A percentile compares a stretch with the other conserved stretches of the same genome.
These are phyloP conservation scores for sunflower (Helianthus annuus) DNA, from an alignment of 129 eudicot genomes.

Conservation along the genomic window DNA sequence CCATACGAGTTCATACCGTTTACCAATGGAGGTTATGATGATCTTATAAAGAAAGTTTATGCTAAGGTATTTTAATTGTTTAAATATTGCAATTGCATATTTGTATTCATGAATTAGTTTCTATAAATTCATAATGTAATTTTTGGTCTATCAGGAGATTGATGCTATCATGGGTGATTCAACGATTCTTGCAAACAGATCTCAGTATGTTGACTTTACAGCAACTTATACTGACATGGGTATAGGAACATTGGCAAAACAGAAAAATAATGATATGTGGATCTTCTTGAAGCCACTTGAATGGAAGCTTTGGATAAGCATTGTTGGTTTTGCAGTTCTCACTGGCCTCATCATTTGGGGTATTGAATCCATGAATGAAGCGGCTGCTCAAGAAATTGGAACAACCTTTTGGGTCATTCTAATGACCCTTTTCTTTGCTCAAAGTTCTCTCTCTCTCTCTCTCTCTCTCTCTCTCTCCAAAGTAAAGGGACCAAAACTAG, in stretches of 20 bases:
- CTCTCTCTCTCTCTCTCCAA: slow-evolving; percentile 6
- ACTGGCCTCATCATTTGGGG: slow-evolving; percentile 27
- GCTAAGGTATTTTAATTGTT: slow-evolving; percentile 32
- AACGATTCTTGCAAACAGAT: slow-evolving; percentile 43
- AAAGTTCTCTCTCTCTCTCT: slow-evolving; percentile 41
- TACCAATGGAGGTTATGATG: slow-evolving; percentile 29
- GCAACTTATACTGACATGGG: slow-evolving; percentile 40
- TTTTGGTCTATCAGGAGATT: slow-evolving; percentile 18
- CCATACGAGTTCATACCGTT: slow-evolving; percentile 37
- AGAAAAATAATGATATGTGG: slow-evolving; percentile 39
- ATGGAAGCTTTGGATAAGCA: slow-evolving; percentile 38
- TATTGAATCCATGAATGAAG: slow-evolving; percentile 41
- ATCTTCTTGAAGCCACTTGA: slow-evolving; percentile 48
- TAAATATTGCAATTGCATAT: background rate
- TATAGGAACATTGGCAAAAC: slow-evolving; percentile 33
- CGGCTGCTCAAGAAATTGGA: slow-evolving; percentile 33
- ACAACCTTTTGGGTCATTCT: slow-evolving; percentile 41
- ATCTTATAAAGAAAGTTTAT: slow-evolving; percentile 41
- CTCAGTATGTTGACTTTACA: slow-evolving; percentile 43
- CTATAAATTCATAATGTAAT: background rate
- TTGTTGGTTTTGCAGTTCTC: slow-evolving; percentile 22
- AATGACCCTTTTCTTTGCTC: slow-evolving; percentile 45
- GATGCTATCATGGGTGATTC: slow-evolving; percentile 49
- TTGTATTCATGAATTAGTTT: background rate
- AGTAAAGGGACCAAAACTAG: background rate